A percentile compares a stretch with the other conserved stretches of the same genome.
These are phyloP conservation scores for Dothideomycetes sp. DNA, from an alignment of 2,329 filamentous ascomycete genomes.

Conservation along the genomic window DNA sequence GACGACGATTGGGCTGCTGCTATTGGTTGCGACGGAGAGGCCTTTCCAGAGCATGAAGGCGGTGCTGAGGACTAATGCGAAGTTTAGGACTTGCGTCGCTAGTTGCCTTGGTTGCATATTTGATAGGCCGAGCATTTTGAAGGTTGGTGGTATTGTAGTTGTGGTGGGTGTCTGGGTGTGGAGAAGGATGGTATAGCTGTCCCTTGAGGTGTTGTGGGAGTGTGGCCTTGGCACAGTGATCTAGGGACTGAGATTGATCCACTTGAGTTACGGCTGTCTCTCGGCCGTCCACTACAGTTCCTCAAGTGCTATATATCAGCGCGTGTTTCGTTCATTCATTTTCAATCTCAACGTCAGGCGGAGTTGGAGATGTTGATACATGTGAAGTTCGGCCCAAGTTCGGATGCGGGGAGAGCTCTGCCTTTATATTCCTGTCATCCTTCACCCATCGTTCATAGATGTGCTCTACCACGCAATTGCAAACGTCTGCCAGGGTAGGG, in stretches of 20 bases:
- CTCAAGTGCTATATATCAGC: no score
- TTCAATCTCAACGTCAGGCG: background rate
- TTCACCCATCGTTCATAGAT: no score
- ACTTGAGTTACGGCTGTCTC: no score
- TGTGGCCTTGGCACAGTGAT: no score
- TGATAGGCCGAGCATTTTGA: constrained; percentile 57
- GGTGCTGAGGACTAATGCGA: constrained; percentile 78
- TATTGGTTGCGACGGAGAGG: constrained; percentile 64
- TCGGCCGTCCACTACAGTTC: no score
- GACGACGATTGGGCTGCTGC: constrained; percentile 59
- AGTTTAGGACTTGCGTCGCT: constrained; percentile 75
- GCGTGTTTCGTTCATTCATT: no score
- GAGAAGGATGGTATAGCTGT: background rate
- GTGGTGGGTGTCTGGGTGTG: background rate
- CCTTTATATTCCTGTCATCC: background rate
- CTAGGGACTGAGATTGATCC: no score
- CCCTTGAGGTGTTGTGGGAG: no score
- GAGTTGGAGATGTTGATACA: background rate
- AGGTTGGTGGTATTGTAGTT: constrained; percentile 11
- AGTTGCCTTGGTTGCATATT: constrained; percentile 66
- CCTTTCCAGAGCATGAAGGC: constrained; percentile 93
- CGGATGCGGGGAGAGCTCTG: background rate
- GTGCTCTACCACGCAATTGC: no score
- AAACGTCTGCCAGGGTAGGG: no score
- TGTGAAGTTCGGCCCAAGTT: background rate